Percentiles rank a stretch among this genome's conserved stretches.
phyloP scores from a whole-genome alignment of 805 yeast genomes.

The Yamadazyma laniorum region DNA sequence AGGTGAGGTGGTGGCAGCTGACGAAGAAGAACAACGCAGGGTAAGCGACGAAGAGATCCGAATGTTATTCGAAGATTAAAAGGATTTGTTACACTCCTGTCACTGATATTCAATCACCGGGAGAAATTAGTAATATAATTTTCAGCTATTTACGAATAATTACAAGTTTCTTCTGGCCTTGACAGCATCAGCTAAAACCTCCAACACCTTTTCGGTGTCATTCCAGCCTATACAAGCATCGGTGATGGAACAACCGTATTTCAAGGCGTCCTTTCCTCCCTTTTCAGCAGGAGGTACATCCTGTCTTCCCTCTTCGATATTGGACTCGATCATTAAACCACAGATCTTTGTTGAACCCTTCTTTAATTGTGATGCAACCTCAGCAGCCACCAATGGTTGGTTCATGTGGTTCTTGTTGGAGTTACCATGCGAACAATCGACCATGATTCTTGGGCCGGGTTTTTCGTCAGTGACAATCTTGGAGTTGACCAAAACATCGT shows the following conservation, averaged over 20 bases:
- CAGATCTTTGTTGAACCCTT: conserved; percentile 77
- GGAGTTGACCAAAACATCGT: conserved; percentile 53
- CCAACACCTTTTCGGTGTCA: conserved; percentile 77
- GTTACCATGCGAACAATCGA: conserved; percentile 98
- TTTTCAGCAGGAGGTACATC: conserved; percentile 55
- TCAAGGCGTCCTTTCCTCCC: conserved; percentile 56
- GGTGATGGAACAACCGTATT: conserved; percentile 94
- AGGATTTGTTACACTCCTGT: too few relatives aligned
- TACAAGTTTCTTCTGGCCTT: conserved; percentile 63
- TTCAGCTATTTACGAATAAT: neutral
- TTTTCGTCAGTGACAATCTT: conserved; percentile 24
- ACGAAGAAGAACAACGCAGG: conserved; percentile 70
- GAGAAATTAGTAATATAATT: too few relatives aligned
- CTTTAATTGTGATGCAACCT: conserved; percentile 78
- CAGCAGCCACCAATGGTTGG: conserved; percentile 88
- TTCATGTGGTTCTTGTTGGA: conserved; percentile 90
- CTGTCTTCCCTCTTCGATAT: conserved; percentile 90
- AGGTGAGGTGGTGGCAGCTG: conserved; percentile 76
- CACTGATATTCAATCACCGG: too few relatives aligned
- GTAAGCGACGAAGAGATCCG: conserved; percentile 72
- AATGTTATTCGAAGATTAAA: conserved; percentile 54
- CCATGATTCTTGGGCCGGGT: conserved; percentile 68
- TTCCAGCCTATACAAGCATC: conserved; percentile 97
- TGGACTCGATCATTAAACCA: conserved; percentile 95
- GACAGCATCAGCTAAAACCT: conserved; percentile 78